These are phyloP conservation scores for Penicillium coprophilum DNA, from an alignment of 495 filamentous ascomycete species.

Conservation along the genomic window DNA sequence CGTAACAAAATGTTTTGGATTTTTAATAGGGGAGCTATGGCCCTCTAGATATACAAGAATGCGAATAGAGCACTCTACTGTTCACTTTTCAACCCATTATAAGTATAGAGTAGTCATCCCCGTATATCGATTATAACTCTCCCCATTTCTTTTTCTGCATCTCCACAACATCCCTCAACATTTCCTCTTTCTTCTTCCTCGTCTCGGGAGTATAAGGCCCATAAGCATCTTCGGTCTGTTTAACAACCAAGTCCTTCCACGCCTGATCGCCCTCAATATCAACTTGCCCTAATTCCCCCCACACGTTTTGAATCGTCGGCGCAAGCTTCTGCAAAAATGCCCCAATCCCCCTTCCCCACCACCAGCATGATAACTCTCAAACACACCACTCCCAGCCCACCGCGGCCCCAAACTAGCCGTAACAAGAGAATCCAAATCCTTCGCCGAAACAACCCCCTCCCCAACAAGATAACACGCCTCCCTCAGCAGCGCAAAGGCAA, in stretches of 20 bases:
- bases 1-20: conserved; percentile 32
- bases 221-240: conserved; percentile 40
- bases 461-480: conserved; percentile 50
- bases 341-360: conserved; percentile 56
- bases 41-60: conserved; percentile 27
- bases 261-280: conserved; percentile 39
- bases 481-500: conserved; percentile 48
- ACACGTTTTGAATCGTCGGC: conserved; percentile 53
- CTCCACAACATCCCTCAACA: conserved; percentile 31
- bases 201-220: conserved; percentile 24
- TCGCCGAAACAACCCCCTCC: conserved; percentile 44
- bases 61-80: conserved; percentile 29
- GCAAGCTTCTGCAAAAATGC: conserved; percentile 58
- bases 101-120: not conserved
- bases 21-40: conserved; percentile 28
- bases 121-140: not conserved
- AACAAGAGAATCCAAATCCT: conserved; percentile 48
- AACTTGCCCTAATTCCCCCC: conserved; percentile 49
- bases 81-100: conserved; percentile 16
- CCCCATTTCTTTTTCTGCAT: conserved; percentile 28
- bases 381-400: conserved; percentile 58
- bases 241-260: conserved; percentile 38
- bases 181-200: conserved; percentile 29
- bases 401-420: conserved; percentile 53
- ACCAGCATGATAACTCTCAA: conserved; percentile 61